Percentiles rank a stretch among this genome's conserved stretches.
These are phyloP conservation scores for Gentiana dahurica DNA, from an alignment of 257 asterid genomes.

Conservation along the genomic window DNA sequence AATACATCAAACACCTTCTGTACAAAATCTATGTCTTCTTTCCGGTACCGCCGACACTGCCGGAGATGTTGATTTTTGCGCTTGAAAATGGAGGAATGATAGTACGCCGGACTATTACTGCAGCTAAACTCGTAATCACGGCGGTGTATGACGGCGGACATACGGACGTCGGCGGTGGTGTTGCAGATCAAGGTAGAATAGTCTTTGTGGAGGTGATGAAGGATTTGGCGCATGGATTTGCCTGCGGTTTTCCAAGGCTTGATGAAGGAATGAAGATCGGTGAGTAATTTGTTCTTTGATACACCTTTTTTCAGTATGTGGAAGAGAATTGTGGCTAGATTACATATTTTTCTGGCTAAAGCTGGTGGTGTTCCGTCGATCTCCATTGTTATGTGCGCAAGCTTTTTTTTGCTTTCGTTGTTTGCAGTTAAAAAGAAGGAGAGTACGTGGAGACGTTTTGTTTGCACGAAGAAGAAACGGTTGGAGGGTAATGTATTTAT, in stretches of 20 bases:
- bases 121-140: conserved; percentile 41
- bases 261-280: conserved; percentile 18
- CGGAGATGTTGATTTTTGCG: conserved; percentile 6
- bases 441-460: conserved; percentile 4
- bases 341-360: conserved; percentile 21
- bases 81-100: conserved; percentile 11
- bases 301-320: conserved; percentile 30
- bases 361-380: conserved; percentile 18
- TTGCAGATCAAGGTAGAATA: conserved; percentile 15
- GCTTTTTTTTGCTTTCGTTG: background rate
- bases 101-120: conserved; percentile 21
- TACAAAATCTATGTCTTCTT: conserved; percentile 7
- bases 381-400: conserved; percentile 13
- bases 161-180: conserved; percentile 18
- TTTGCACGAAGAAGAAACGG: conserved; percentile 13
- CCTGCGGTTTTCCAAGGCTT: conserved; percentile 24
- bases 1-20: conserved; percentile 14
- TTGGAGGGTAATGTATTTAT: conserved; percentile 6
- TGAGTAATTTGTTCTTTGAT: conserved; percentile 19
- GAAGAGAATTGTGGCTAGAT: conserved; percentile 15
- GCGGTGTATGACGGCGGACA: conserved; percentile 16
- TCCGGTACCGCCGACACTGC: background rate
- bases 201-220: conserved; percentile 18
- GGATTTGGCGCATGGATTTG: conserved; percentile 23
- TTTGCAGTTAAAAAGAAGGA: background rate